A percentile compares a stretch with the other conserved stretches of the same genome.
These are phyloP conservation scores for Quercus tomentella DNA, from an alignment of 331 rosid genomes.

Conservation along the genomic window DNA sequence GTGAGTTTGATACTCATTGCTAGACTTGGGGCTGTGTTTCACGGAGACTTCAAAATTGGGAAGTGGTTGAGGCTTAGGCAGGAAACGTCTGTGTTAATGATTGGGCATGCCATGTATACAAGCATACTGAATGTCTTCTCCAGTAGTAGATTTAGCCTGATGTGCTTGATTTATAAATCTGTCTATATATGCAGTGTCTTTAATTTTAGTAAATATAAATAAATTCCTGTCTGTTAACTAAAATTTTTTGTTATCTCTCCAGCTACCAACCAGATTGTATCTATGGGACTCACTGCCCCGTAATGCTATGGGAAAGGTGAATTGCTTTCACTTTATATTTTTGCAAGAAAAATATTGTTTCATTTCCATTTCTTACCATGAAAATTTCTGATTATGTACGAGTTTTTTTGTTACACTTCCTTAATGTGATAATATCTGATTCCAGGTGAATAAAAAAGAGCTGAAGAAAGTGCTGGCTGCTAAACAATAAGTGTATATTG, in stretches of 20 bases:
- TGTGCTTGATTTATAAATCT: not conserved
- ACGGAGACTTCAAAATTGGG: not conserved
- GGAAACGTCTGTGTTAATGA: not conserved
- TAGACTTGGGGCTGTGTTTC: not conserved
- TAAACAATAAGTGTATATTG: constrained; percentile 21
- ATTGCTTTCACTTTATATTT: constrained; percentile 2
- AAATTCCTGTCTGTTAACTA: not conserved
- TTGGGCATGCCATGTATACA: not conserved
- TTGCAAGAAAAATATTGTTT: not conserved
- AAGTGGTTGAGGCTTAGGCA: not conserved
- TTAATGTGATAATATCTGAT: constrained; percentile 7
- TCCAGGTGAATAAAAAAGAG: constrained; percentile 86
- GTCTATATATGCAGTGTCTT: not conserved
- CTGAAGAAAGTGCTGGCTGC: constrained; percentile 57
- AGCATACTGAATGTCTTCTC: not conserved
- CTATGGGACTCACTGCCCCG: constrained; percentile 79
- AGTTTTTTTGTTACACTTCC: not conserved
- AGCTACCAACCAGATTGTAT: constrained; percentile 70
- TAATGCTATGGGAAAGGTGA: constrained; percentile 97
- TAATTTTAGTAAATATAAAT: not conserved
- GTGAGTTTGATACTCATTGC: not conserved
- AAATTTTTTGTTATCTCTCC: not conserved
- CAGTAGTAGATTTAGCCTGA: not conserved
- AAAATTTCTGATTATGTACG: not conserved
- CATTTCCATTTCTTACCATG: not conserved